A percentile compares a stretch with the other conserved stretches of the same genome.
These are phyloP conservation scores for Leishmania lainsoni DNA, from an alignment of 208 protist genomes.

Conservation along the genomic window DNA sequence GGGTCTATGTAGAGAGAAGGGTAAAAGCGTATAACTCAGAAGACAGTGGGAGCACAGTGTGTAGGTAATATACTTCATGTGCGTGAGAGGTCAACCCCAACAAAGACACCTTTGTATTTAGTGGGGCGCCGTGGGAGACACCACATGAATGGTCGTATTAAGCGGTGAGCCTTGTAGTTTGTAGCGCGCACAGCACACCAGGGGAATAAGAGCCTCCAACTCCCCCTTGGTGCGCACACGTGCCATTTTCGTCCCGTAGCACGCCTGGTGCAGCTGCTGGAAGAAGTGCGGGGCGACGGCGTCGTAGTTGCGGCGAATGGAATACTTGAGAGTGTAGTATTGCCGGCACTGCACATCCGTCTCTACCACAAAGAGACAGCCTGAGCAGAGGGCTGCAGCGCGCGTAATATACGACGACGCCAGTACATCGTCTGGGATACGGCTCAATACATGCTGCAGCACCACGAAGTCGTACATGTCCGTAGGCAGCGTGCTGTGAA, in stretches of 20 bases:
- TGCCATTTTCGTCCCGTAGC: conserved; percentile 41
- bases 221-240: conserved; percentile 50
- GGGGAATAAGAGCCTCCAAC: conserved; percentile 36
- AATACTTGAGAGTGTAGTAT: conserved; percentile 51
- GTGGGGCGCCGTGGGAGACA: neutral
- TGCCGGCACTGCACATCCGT: conserved; percentile 70
- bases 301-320: conserved; percentile 48
- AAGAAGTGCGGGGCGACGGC: conserved; percentile 54
- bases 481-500: conserved; percentile 19
- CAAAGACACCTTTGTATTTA: neutral
- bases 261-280: conserved; percentile 34
- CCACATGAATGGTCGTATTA: conserved; percentile 65
- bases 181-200: conserved; percentile 45
- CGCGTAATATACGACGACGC: conserved; percentile 31
- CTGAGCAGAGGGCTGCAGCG: conserved; percentile 15
- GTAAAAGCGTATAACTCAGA: neutral
- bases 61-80: neutral
- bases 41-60: neutral
- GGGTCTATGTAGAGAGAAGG: neutral
- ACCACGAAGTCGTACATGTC: conserved; percentile 68
- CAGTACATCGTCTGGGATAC: conserved; percentile 30
- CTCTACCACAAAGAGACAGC: conserved; percentile 64
- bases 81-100: neutral
- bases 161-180: conserved; percentile 77
- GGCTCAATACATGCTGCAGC: conserved; percentile 69